phyloP scores from a whole-genome alignment of 371 early-diverging fungal species.

The Mucor irregularis region DNA sequence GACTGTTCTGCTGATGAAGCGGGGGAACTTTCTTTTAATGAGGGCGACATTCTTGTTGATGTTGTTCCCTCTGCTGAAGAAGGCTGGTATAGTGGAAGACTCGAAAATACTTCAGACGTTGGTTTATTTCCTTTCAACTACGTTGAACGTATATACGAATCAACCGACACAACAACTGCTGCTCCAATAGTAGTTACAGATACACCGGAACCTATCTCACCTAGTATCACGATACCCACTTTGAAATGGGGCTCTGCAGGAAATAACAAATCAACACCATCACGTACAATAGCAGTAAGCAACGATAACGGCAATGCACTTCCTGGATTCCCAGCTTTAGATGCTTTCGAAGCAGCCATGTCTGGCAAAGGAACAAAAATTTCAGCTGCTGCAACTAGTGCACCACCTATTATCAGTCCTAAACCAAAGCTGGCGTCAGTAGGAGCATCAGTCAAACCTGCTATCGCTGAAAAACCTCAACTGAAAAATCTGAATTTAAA shows the following conservation, averaged over 20 bases:
- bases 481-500: no score
- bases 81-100: constrained; percentile 59
- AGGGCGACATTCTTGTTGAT: constrained; percentile 58
- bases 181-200: no score
- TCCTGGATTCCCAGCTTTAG: constrained; percentile 3
- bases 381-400: neutral
- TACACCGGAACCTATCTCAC: no score
- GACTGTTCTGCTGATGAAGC: constrained; percentile 64
- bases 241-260: neutral
- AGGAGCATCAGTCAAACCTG: neutral
- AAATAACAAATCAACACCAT: no score
- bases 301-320: neutral
- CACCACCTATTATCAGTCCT: neutral
- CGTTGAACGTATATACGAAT: constrained; percentile 24
- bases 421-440: constrained; percentile 1
- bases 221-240: neutral
- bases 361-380: neutral
- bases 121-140: constrained; percentile 64
- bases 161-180: neutral
- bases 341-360: constrained; percentile 36
- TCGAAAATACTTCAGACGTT: constrained; percentile 42
- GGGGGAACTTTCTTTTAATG: constrained; percentile 59
- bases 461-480: neutral
- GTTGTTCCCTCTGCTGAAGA: constrained; percentile 56
- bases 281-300: neutral